Base-by-base conservation (phyloP, 2,329 filamentous ascomycete genomes). In the Trichoderma asperellum region DNA sequence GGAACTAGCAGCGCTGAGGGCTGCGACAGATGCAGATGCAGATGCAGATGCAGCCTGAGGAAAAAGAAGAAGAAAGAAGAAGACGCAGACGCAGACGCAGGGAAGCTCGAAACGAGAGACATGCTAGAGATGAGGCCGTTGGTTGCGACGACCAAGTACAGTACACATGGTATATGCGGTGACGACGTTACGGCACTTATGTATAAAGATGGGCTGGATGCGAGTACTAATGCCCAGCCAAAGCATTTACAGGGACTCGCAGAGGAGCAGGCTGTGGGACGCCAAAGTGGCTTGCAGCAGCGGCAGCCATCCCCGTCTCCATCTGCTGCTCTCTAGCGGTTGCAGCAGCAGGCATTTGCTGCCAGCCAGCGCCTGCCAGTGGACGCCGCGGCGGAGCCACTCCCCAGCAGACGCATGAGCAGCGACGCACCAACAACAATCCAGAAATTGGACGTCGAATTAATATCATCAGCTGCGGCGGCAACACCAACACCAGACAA, bases 391-490 rank as follows among this genome's bases (percentile, higher is more conserved):
- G 55, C 29, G 29, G 55, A 57, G 11, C 24, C 49, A 24, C 5
- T 18, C 52, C 27, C 52, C 27, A 27, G 32, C 55, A 21, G 32
- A 35, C 18, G 32, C 55, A 35, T 14, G 32, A 14, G 55, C 32
- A 21, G 12, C 35, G 16, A n/a, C 18, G 55, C 32, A 12, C 27
- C 53, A 18, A 27, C 35, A 35, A n/a, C 53, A 16, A 29, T 27
- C 21, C 40, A 34, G 40, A 43, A 43, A 43, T 43, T 43, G 40
- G 24, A 12, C n/a, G 18, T 52, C 62, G 40, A 43, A n/a, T 43
- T 43, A 66, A 66, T 66, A 58, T 66, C 63, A 66, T 66, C 63
- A 66, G 63, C 63, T 65, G 62, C 37, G 62, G 62, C 62, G 43
- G 52, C 29, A 34, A 52, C 61, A 40, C 12, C 55, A 58, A n/a